Conservation (phyloP, 176 grass and related monocot genomes). For the Triticum monococcum region DNA sequence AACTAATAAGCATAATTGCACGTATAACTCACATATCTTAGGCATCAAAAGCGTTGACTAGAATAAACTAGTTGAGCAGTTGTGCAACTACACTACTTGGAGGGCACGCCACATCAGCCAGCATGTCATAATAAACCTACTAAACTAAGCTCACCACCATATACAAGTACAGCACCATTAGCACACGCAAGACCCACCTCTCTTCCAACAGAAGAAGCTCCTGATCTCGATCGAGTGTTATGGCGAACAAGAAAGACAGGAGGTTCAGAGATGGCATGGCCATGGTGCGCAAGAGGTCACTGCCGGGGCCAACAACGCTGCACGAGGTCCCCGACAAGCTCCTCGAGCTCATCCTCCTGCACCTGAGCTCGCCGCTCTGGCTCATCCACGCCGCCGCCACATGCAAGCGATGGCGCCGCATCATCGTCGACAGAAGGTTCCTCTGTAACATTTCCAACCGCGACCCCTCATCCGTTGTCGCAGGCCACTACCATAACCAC, state of each 20-base stretch:
- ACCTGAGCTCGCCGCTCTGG: neutral
- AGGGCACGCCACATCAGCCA: no score
- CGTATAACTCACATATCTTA: no score
- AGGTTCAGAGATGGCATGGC: neutral
- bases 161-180: no score
- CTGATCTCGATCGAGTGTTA: neutral
- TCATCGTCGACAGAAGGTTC: neutral
- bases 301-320: neutral
- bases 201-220: no score
- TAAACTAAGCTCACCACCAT: no score
- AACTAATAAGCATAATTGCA: no score
- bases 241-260: neutral
- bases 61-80: no score
- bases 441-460: neutral
- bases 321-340: neutral
- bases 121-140: no score
- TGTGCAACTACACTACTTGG: no score
- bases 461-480: neutral
- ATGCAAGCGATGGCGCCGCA: conserved; percentile 22
- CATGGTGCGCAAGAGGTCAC: neutral
- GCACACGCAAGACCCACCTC: no score
- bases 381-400: neutral
- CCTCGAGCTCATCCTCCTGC: conserved; percentile 4
- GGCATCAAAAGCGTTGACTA: no score
- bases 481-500: neutral